phyloP scores from a whole-genome alignment of 176 grass and related monocot genomes.

The Carex kokanica region DNA sequence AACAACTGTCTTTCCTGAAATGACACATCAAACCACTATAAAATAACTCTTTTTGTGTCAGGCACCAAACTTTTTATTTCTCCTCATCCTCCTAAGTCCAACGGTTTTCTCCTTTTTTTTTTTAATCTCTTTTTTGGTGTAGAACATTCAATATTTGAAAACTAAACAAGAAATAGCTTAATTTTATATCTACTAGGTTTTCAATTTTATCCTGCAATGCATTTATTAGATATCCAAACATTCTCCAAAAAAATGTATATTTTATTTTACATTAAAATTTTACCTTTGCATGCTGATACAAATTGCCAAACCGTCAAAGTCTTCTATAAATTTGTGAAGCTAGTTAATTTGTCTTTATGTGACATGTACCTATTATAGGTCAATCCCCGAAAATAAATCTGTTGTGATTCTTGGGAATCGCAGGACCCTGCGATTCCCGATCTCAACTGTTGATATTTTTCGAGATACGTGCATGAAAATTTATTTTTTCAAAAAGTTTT shows the following conservation, averaged over 20 bases:
- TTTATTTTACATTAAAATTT: neutral
- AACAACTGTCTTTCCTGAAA: constrained; percentile 26
- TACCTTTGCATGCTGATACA: neutral
- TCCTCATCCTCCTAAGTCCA: constrained; percentile 8
- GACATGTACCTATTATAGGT: neutral
- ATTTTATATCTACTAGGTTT: neutral
- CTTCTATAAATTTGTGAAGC: neutral
- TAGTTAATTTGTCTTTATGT: neutral
- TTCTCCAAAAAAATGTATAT: neutral
- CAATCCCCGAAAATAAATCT: no score
- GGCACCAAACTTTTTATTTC: constrained; percentile 13
- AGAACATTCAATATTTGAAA: no score
- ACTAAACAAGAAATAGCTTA: neutral
- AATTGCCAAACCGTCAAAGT: neutral
- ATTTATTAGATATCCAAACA: neutral
- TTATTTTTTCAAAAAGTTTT: no score
- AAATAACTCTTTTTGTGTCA: constrained; percentile 26
- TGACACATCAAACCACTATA: constrained; percentile 32
- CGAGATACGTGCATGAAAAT: no score
- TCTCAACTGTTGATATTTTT: no score
- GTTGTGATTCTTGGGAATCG: no score
- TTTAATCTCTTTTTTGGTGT: neutral
- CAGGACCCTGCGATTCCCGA: no score
- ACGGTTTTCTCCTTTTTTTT: constrained; percentile 9
- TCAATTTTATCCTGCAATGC: no score